These are phyloP conservation scores for Asterophora parasitica DNA, from an alignment of 768 basidiomycete genomes.

Conservation along the genomic window DNA sequence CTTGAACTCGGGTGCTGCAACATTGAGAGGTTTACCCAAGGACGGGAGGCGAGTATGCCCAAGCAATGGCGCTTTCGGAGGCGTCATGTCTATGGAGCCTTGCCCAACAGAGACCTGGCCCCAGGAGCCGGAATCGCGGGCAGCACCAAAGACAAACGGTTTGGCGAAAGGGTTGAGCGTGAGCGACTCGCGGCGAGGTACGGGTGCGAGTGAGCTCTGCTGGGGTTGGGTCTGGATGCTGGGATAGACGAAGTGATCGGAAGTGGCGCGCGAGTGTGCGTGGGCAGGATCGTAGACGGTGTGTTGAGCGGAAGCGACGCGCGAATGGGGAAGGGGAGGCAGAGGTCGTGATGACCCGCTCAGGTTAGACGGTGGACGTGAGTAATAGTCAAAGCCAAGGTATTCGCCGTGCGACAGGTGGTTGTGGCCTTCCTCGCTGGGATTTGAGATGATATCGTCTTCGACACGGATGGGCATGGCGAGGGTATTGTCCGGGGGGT, in stretches of 20 bases:
- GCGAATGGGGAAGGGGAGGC: constrained; percentile 62
- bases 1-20: constrained; percentile 77
- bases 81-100: constrained; percentile 18
- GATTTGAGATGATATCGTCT: constrained; percentile 80
- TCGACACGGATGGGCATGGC: constrained; percentile 33
- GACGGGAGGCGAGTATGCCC: constrained; percentile 42
- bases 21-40: constrained; percentile 69
- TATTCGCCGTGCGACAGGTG: constrained; percentile 32
- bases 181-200: constrained; percentile 37
- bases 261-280: constrained; percentile 58
- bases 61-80: constrained; percentile 30
- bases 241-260: constrained; percentile 26
- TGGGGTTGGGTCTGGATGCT: constrained; percentile 21
- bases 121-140: constrained; percentile 26
- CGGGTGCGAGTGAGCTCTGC: constrained; percentile 17
- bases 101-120: constrained; percentile 25
- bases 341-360: constrained; percentile 45
- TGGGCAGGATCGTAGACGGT: constrained; percentile 57
- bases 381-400: constrained; percentile 42
- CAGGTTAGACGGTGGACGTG: constrained; percentile 41
- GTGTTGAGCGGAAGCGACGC: constrained; percentile 56
- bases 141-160: constrained; percentile 74
- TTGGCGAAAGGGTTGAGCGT: constrained; percentile 81
- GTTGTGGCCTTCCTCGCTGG: constrained; percentile 71
- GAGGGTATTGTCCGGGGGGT: constrained; percentile 55